phyloP scores from a whole-genome alignment of 495 filamentous ascomycete genomes.

The Neurospora sp. region DNA sequence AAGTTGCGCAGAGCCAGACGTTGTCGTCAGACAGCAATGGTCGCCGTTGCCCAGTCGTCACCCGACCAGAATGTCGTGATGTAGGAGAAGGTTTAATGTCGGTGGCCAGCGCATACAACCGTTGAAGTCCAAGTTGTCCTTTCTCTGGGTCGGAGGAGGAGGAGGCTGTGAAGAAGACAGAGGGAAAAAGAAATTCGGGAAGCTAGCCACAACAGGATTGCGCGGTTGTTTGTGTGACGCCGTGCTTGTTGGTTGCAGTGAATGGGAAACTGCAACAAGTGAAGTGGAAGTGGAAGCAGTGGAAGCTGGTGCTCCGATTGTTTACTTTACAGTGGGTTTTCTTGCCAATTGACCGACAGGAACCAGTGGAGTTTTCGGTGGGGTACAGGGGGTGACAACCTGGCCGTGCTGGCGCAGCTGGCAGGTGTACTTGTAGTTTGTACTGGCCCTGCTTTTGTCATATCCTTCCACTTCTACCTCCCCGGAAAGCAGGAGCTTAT shows the following conservation, averaged over 20 bases:
- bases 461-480: neutral
- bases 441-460: neutral
- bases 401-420: neutral
- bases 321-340: neutral
- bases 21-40: no score
- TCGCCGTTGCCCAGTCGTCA: no score
- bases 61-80: no score
- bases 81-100: no score
- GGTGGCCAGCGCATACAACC: no score
- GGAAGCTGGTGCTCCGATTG: neutral
- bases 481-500: neutral
- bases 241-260: neutral
- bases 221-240: neutral
- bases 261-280: neutral
- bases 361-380: neutral
- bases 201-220: neutral
- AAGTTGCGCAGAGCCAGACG: neutral
- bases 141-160: no score
- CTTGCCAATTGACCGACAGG: neutral
- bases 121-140: no score
- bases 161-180: neutral
- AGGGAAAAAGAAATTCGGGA: neutral
- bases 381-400: neutral
- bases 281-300: neutral
- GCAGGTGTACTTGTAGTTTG: neutral